Conservation (phyloP, 306 rosid genomes). For the Sindora glabra region DNA sequence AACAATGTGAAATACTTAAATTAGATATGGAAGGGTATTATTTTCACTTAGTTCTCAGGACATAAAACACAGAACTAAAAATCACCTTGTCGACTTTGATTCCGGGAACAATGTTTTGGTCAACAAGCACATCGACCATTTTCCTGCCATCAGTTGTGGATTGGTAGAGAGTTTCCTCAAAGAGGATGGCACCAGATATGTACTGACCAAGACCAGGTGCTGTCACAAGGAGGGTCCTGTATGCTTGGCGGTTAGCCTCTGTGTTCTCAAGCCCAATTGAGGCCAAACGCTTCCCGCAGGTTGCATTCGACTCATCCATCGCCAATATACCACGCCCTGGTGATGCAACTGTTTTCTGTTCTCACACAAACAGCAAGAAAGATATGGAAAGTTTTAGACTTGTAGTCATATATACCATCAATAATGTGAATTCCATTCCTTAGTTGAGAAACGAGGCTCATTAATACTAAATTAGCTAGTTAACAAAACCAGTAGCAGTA, state of each 20-base stretch:
- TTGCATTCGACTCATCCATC: slow-evolving; percentile 92
- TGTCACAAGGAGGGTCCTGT: slow-evolving; percentile 70
- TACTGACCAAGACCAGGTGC: slow-evolving; percentile 67
- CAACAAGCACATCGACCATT: slow-evolving; percentile 64
- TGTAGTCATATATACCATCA: not conserved
- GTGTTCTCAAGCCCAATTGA: slow-evolving; percentile 95
- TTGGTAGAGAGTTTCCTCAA: slow-evolving; percentile 95
- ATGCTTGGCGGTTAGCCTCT: slow-evolving; percentile 87
- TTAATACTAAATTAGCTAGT: not conserved
- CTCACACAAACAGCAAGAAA: not conserved
- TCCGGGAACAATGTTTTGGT: slow-evolving; percentile 74
- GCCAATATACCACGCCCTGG: slow-evolving; percentile 96
- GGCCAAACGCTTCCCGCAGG: slow-evolving; percentile 87
- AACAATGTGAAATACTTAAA: not conserved
- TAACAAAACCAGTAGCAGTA: not conserved
- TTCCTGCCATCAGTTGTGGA: slow-evolving; percentile 74
- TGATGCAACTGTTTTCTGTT: slow-evolving; percentile 71
- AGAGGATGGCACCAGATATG: slow-evolving; percentile 86
- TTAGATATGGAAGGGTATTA: not conserved
- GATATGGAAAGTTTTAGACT: not conserved
- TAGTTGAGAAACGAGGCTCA: not conserved
- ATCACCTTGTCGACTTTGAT: slow-evolving; percentile 84
- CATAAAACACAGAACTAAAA: not conserved
- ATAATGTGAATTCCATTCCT: slow-evolving; percentile 1
- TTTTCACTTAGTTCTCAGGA: not conserved